These are phyloP conservation scores for Nephelium lappaceum DNA, from an alignment of 345 rosid species.

Conservation along the genomic window DNA sequence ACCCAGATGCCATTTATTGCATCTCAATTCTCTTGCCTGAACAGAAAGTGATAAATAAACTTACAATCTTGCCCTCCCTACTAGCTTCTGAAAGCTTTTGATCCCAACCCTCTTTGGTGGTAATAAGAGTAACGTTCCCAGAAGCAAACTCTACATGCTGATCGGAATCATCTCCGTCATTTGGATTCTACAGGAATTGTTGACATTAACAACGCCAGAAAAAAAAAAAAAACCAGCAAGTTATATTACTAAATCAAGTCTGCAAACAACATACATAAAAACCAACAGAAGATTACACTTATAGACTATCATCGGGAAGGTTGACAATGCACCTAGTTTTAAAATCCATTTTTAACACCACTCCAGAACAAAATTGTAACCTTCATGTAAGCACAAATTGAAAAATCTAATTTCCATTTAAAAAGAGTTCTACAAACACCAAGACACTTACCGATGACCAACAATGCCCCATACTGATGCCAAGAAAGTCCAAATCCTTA, in stretches of 20 bases:
- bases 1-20: background rate
- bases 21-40: background rate
- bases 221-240: background rate
- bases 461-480: slow-evolving; percentile 53
- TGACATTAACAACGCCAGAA: slow-evolving; percentile 4
- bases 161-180: slow-evolving; percentile 37
- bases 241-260: background rate
- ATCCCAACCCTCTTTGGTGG: slow-evolving; percentile 73
- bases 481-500: slow-evolving; percentile 24
- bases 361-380: slow-evolving; percentile 6
- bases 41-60: slow-evolving; percentile 1
- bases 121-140: slow-evolving; percentile 60
- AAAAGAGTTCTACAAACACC: background rate
- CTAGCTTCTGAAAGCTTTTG: slow-evolving; percentile 71
- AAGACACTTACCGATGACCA: slow-evolving; percentile 41
- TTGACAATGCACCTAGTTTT: background rate
- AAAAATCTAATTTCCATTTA: slow-evolving; percentile 1
- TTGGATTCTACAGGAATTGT: slow-evolving; percentile 33
- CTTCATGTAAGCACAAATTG: background rate
- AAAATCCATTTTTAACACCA: background rate
- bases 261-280: background rate
- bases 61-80: slow-evolving; percentile 68
- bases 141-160: slow-evolving; percentile 54
- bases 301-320: background rate
- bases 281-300: background rate